Base-by-base conservation (phyloP, 352 stramenopile genomes). In the Phytophthora tentaculata region DNA sequence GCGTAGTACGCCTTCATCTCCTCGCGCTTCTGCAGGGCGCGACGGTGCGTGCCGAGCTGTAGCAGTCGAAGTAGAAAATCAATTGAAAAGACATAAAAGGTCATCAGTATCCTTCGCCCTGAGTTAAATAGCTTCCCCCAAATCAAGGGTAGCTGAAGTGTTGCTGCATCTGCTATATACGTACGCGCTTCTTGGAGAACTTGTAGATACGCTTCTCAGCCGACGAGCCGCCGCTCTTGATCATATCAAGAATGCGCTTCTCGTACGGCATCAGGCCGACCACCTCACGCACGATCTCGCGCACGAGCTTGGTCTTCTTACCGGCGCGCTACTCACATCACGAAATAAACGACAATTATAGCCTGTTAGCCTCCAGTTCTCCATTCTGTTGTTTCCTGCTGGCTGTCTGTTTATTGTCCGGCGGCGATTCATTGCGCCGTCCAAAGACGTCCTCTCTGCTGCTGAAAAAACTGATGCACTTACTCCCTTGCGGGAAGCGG, bases 231-330 rank as follows among this genome's bases (percentile, higher is more conserved):
- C 96, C 95, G 66, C 94, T 98, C 95, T 99, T 99, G 92, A 99
- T 99, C 96, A 99, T 99, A 94, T 99, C 98, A 70, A 99, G 92
- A 75, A 99, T 98, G 74, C 98, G 90, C 81, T 99, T 98, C 86
- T 99, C 98, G 83, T 99, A 99, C 47, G 98, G 98, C 83, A 98
- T 97, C 45, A 99, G 81, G 67, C 98, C 98, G 37, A 97, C 96
- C 65, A 99, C 97, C 81, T 99, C 98, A 75, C 96, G 94, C 57
- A 99, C 90, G 76, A 99, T 96, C 76, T 97, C 84, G 74, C 97
- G 89, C 61, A 98, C 95, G 60, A 99, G 78, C 65, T 89, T 90
- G 57, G 96, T 98, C 83, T 98, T 97, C 90, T 99, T 99, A 77
- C 88, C 87, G 61, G 83, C 79, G 70, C 84, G 88, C 88, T 96